Percentiles rank a stretch among this genome's conserved stretches.
Evolutionary conservation across 2,329 filamentous ascomycete species (phyloP).

Genomic region (Alternaria panax): DNA sequence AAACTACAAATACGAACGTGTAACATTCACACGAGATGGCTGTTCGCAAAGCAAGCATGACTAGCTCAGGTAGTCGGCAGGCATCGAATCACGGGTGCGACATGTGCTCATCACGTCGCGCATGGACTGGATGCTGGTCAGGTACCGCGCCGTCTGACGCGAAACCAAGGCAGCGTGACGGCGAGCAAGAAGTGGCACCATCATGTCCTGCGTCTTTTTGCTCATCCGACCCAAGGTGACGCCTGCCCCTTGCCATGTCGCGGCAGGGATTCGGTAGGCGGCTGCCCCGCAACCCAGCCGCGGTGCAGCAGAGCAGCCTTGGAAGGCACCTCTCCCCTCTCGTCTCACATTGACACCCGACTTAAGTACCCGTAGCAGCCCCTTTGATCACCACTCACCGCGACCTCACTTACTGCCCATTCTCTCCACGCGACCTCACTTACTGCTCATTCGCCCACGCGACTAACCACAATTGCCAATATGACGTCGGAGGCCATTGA

Average conservation of each 20-base stretch:
- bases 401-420: constrained; percentile 4
- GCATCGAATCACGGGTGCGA: background rate
- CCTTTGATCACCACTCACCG: background rate
- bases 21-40: background rate
- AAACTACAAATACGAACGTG: background rate
- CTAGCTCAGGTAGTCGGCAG: no score
- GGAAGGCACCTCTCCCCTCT: constrained; percentile 11
- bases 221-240: constrained; percentile 27
- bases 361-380: constrained; percentile 20
- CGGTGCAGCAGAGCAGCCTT: constrained; percentile 22
- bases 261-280: constrained; percentile 28
- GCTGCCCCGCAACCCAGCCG: constrained; percentile 33
- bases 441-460: background rate
- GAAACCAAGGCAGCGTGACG: background rate
- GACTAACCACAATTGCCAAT: constrained; percentile 23
- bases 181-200: background rate
- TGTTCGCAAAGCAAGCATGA: no score
- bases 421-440: constrained; percentile 6
- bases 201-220: constrained; percentile 10
- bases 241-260: constrained; percentile 24
- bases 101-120: background rate
- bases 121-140: constrained; percentile 1
- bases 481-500: constrained; percentile 39
- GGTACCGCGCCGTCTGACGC: background rate
- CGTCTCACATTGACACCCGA: constrained; percentile 16